These are phyloP conservation scores for Eutypella sp. DNA, from an alignment of 2,329 filamentous ascomycete genomes.

Conservation along the genomic window DNA sequence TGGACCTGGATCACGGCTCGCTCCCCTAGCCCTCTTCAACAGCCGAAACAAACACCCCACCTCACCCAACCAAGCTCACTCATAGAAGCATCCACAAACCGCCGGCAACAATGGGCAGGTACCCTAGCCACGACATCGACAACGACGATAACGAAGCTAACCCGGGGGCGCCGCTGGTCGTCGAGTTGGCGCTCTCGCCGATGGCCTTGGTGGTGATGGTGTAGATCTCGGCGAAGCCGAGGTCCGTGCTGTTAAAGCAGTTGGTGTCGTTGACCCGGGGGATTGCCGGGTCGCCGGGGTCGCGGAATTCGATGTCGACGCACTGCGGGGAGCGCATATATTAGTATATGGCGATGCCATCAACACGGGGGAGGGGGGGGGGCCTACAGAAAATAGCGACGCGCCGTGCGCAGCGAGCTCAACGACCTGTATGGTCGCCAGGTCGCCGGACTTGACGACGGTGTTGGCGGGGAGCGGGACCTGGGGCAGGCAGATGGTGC, in stretches of 20 bases:
- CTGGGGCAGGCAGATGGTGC: conserved; percentile 84
- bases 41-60: background rate
- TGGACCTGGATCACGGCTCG: background rate
- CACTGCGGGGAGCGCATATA: conserved; percentile 55
- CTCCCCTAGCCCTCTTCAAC: background rate
- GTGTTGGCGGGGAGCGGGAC: conserved; percentile 73
- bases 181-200: conserved; percentile 29
- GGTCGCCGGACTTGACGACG: conserved; percentile 72
- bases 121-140: too few species aligned
- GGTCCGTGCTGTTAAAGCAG: conserved; percentile 80
- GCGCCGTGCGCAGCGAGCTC: conserved; percentile 69
- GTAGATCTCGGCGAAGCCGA: conserved; percentile 75
- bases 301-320: conserved; percentile 88
- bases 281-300: conserved; percentile 63
- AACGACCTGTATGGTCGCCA: conserved; percentile 72
- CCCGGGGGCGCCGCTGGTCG: conserved; percentile 23
- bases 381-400: conserved; percentile 61
- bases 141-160: too few species aligned
- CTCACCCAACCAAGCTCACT: conserved; percentile 4
- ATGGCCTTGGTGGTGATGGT: conserved; percentile 51
- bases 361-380: background rate
- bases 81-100: conserved; percentile 36
- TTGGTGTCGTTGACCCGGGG: conserved; percentile 71
- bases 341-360: background rate
- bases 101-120: conserved; percentile 35